Base-by-base conservation (phyloP, 768 basidiomycete species). In the Collybia nuda region DNA sequence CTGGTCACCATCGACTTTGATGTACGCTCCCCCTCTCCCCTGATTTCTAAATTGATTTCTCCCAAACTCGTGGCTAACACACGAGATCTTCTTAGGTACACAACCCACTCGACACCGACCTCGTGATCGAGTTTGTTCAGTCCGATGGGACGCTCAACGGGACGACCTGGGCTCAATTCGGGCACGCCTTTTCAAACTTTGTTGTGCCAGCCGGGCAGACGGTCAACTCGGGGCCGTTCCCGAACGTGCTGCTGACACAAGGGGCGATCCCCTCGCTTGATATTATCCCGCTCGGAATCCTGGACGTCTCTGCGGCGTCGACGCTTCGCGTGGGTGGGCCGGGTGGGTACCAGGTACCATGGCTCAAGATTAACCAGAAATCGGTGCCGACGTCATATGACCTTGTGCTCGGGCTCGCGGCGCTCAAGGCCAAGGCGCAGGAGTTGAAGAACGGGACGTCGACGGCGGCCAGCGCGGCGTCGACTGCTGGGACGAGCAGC, bases 321-420 rank as follows among this genome's bases (percentile, higher is more conserved):
- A 85, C 84, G 1, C 62, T 73, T 17, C 63, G 67, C 39, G 68
- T 82, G 9, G 83, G 78, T 3, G 56, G 67, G 12, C 14, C 32
- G 9, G 75, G 76, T 17, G 84, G 85, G 15, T 88, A 88, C 57
- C 68, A 71, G 51, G 62, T 87, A 38, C 86, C 86, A 9, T 88
- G 84, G 84, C 64, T 88, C 53, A 75, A 85, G 45, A 69, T 87
- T 44, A 63, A 69, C 28, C 83, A 86, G 62, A 66, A 63, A 36
- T 56, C 61, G 40, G 83, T 86, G 6, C 75, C 81, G 12, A 81
- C 83, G 24, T 53, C 61, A 7, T 88, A 86, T 54, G 46, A 57
- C 21, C 55, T 76, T n/a, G 57, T 53, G 5, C 59, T 74, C 14
- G 51, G 37, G 12, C 24, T 50, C 3, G 47, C 49, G 11, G 52